phyloP scores from a whole-genome alignment of 2,329 filamentous ascomycete genomes.

The Neoscytalidium dimidiatum region DNA sequence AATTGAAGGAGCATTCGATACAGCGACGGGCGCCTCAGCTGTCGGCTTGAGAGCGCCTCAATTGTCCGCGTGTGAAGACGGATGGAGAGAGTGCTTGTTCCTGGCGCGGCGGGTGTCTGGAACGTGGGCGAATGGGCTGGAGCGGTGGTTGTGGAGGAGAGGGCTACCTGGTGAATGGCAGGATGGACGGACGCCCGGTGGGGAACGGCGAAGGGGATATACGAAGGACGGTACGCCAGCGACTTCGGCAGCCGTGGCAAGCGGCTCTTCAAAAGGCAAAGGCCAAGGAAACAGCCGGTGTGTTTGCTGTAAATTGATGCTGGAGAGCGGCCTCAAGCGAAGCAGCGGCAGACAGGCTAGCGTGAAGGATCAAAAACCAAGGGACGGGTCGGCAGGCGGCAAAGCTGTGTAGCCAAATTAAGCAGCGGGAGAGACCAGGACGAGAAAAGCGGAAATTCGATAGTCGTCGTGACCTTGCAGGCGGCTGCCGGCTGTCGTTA shows the following conservation, averaged over 20 bases:
- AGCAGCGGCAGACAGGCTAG: not conserved
- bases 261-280: not conserved
- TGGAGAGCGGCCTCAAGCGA: not conserved
- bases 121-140: not conserved
- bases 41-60: too few species aligned
- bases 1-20: not conserved
- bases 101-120: not conserved
- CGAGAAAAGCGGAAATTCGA: slow-evolving; percentile 10
- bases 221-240: not conserved
- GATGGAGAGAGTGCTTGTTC: not conserved
- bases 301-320: not conserved
- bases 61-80: too few species aligned
- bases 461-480: not conserved
- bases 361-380: slow-evolving; percentile 2
- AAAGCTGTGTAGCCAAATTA: not conserved
- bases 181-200: slow-evolving; percentile 5
- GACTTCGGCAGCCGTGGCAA: not conserved
- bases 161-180: not conserved
- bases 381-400: not conserved
- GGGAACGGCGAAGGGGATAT: slow-evolving; percentile 7
- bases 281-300: not conserved
- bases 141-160: not conserved
- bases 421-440: not conserved
- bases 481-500: not conserved
- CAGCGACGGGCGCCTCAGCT: not conserved